phyloP scores from a whole-genome alignment of 257 asterid species.

The Catharanthus roseus region DNA sequence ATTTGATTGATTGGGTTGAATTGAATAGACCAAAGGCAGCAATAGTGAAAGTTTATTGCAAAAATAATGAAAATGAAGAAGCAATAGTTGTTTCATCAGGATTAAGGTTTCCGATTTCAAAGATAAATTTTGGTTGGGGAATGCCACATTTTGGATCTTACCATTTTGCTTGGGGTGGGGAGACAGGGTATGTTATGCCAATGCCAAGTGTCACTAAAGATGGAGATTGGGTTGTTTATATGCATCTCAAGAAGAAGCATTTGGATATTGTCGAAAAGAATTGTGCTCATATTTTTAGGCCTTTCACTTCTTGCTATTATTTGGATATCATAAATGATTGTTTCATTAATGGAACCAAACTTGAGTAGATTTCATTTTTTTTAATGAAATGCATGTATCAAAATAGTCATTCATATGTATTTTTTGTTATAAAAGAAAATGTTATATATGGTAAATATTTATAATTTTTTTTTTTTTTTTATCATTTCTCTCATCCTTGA shows the following conservation, averaged over 20 bases:
- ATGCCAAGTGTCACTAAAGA: constrained; percentile 31
- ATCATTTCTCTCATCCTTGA: no score
- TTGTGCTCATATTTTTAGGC: constrained; percentile 44
- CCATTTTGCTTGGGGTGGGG: constrained; percentile 64
- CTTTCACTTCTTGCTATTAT: constrained; percentile 16
- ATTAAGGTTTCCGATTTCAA: constrained; percentile 35
- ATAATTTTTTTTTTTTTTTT: no score
- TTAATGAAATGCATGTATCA: no score
- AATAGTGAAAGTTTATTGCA: constrained; percentile 33
- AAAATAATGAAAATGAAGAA: constrained; percentile 37
- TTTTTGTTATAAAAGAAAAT: no score
- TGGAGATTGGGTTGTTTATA: constrained; percentile 63
- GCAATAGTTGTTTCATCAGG: constrained; percentile 58
- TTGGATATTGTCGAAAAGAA: constrained; percentile 39
- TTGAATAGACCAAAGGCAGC: constrained; percentile 37
- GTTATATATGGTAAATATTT: no score
- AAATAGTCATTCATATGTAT: no score
- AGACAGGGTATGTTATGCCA: constrained; percentile 63
- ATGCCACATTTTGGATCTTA: constrained; percentile 51
- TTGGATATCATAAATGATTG: neutral
- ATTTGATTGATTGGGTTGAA: constrained; percentile 57
- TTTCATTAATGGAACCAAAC: neutral
- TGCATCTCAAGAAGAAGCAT: constrained; percentile 41
- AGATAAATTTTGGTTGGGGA: constrained; percentile 58
- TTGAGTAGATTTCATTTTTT: no score